Percentiles rank a stretch among this genome's conserved stretches.
Evolutionary conservation across 805 yeast species (phyloP).

Genomic region (Suhomyces faveliae): DNA sequence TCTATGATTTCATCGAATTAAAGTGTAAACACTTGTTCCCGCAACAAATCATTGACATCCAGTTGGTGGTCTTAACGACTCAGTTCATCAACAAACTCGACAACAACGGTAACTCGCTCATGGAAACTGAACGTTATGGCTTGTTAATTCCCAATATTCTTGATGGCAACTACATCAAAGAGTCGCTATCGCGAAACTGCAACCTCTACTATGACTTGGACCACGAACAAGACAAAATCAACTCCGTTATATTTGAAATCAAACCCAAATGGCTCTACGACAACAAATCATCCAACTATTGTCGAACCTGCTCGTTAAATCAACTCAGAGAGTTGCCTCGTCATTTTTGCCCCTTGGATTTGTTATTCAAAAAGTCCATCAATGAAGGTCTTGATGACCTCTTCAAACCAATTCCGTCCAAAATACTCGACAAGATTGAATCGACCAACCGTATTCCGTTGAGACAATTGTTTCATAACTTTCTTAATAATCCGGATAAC

Average conservation of each 20-base stretch:
- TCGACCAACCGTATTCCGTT: conserved; percentile 32
- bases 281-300: conserved; percentile 42
- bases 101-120: conserved; percentile 25
- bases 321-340: conserved; percentile 28
- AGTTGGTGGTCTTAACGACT: conserved; percentile 29
- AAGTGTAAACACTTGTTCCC: conserved; percentile 32
- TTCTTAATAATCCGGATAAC: conserved; percentile 27
- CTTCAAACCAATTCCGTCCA: conserved; percentile 21
- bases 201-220: conserved; percentile 24
- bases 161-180: conserved; percentile 28
- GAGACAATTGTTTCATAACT: conserved; percentile 29
- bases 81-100: conserved; percentile 31
- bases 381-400: conserved; percentile 35
- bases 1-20: conserved; percentile 39
- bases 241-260: conserved; percentile 41
- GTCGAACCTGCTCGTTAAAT: conserved; percentile 59
- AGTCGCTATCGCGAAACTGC: conserved; percentile 34
- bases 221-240: conserved; percentile 2
- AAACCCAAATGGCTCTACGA: conserved; percentile 64
- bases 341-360: conserved; percentile 49
- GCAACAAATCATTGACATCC: conserved; percentile 30
- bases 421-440: conserved; percentile 19
- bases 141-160: conserved; percentile 43
- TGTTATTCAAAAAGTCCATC: conserved; percentile 33
- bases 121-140: conserved; percentile 43